Evolutionary conservation across 805 yeast species (phyloP).

Genomic region (Danielozyma ontarioensis): DNA sequence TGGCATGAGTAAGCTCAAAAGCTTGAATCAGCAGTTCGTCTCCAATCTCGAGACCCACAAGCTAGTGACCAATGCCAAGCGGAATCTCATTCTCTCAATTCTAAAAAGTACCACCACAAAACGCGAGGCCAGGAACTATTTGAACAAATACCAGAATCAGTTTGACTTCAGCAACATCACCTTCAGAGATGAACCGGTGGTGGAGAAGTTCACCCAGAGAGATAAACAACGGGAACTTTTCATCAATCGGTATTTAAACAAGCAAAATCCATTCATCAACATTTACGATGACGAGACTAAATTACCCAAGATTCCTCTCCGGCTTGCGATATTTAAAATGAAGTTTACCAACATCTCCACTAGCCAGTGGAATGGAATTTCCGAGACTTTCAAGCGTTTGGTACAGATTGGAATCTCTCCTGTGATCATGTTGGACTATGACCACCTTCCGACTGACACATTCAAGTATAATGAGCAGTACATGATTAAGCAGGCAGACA

Average conservation of each 20-base stretch:
- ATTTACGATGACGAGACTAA: slow-evolving; percentile 28
- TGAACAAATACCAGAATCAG: slow-evolving; percentile 60
- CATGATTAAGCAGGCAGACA: slow-evolving; percentile 28
- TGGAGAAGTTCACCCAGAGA: slow-evolving; percentile 1
- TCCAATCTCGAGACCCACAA: slow-evolving; percentile 32
- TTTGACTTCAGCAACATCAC: slow-evolving; percentile 22
- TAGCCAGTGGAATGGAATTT: slow-evolving; percentile 41
- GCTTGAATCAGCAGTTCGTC: slow-evolving; percentile 25
- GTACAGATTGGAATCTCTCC: slow-evolving; percentile 70
- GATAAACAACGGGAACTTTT: slow-evolving; percentile 28
- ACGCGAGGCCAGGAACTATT: slow-evolving; percentile 80
- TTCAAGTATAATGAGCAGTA: slow-evolving; percentile 28
- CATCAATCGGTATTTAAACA: slow-evolving; percentile 26
- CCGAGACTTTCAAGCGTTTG: slow-evolving; percentile 51
- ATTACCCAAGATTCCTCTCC: slow-evolving; percentile 36
- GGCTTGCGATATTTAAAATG: slow-evolving; percentile 56
- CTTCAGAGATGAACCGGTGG: slow-evolving; percentile 1
- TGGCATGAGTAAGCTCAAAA: slow-evolving; percentile 24
- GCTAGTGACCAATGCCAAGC: slow-evolving; percentile 42
- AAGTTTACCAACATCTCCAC: slow-evolving; percentile 30
- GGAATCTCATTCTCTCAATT: slow-evolving; percentile 76
- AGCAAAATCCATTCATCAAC: slow-evolving; percentile 28
- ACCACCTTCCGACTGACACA: slow-evolving; percentile 13
- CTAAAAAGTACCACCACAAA: slow-evolving; percentile 89
- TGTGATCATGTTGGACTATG: slow-evolving; percentile 53